phyloP scores from a whole-genome alignment of 2,329 filamentous ascomycete genomes.

The Penicillium janthinellum region DNA sequence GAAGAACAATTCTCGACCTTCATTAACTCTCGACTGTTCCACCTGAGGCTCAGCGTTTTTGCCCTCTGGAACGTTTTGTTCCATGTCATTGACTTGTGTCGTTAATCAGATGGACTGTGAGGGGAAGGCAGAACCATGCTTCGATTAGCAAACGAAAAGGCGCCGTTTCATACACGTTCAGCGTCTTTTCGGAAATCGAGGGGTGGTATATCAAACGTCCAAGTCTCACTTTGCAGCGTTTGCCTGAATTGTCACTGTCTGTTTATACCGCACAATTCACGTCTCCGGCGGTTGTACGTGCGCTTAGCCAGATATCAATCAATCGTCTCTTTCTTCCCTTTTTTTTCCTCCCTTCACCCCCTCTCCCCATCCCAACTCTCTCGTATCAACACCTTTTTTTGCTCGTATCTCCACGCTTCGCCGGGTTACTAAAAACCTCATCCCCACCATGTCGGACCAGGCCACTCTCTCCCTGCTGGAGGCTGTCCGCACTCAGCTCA shows the following conservation, averaged over 20 bases:
- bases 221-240: background rate
- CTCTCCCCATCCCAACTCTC: background rate
- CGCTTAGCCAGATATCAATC: background rate
- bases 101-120: constrained; percentile 24
- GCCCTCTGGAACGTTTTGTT: constrained; percentile 37
- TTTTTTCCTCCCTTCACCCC: background rate
- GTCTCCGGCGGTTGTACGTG: background rate
- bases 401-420: background rate
- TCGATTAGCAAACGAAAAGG: constrained; percentile 27
- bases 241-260: background rate
- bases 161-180: constrained; percentile 13
- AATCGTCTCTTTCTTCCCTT: background rate
- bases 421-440: background rate
- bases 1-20: constrained; percentile 62
- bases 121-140: constrained; percentile 36
- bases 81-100: constrained; percentile 26
- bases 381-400: background rate
- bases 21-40: constrained; percentile 32
- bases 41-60: constrained; percentile 29
- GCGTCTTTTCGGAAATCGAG: constrained; percentile 33
- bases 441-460: constrained; percentile 4
- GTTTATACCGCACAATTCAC: background rate
- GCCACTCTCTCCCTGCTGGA: constrained; percentile 3
- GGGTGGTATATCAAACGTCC: constrained; percentile 25
- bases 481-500: constrained; percentile 16